phyloP scores from a whole-genome alignment of 1,284 basidiomycete genomes.

The Ganoderma meredithae region DNA sequence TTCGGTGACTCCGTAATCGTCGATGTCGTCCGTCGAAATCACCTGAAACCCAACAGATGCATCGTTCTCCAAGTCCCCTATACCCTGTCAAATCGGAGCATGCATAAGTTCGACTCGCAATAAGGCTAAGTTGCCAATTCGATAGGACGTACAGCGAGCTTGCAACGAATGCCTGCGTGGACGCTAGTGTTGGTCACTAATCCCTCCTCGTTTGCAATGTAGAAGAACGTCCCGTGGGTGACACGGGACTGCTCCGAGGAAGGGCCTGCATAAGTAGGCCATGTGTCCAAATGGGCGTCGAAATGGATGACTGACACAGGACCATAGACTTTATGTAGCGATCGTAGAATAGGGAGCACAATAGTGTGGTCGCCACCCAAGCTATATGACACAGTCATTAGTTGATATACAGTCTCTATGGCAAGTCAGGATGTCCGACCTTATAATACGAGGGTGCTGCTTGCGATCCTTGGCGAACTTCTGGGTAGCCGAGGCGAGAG shows the following conservation, averaged over 20 bases:
- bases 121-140: not conserved
- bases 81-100: slow-evolving; percentile 48
- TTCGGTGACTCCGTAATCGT: slow-evolving; percentile 69
- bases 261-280: slow-evolving; percentile 63
- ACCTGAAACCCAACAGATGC: slow-evolving; percentile 71
- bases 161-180: slow-evolving; percentile 82
- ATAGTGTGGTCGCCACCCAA: slow-evolving; percentile 85
- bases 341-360: slow-evolving; percentile 77
- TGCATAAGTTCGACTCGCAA: not conserved
- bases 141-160: slow-evolving; percentile 57
- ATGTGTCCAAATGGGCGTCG: slow-evolving; percentile 78
- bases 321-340: slow-evolving; percentile 76
- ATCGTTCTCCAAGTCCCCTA: slow-evolving; percentile 69
- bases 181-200: slow-evolving; percentile 76
- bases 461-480: slow-evolving; percentile 58
- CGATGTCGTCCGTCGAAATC: slow-evolving; percentile 79
- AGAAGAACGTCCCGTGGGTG: slow-evolving; percentile 83
- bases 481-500: slow-evolving; percentile 21
- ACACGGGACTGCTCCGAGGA: slow-evolving; percentile 66
- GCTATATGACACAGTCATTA: slow-evolving; percentile 42
- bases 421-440: slow-evolving; percentile 42
- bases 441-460: slow-evolving; percentile 73
- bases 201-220: slow-evolving; percentile 75
- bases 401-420: not conserved
- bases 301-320: slow-evolving; percentile 85